Base-by-base conservation (phyloP, 2,329 filamentous ascomycete species). In the Corinectria fuckeliana region DNA sequence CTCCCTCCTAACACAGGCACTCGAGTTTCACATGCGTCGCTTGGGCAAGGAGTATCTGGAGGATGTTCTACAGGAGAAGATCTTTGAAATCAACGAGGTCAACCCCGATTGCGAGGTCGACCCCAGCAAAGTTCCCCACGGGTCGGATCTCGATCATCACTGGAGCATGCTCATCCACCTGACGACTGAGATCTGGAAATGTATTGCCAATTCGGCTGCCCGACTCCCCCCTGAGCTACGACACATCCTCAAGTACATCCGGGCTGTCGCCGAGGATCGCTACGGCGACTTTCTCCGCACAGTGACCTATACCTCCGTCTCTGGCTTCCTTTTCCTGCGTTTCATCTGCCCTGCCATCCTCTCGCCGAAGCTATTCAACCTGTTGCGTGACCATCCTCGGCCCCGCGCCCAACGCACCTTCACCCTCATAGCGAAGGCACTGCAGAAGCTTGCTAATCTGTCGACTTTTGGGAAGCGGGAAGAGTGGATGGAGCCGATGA, bases 401-500 rank as follows among this genome's bases (percentile, higher is more conserved):
- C 86, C 88, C 23, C 89, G 88, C 52, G 92, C 93, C 10, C 92
- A 96, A 72, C 88, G 94, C 39, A 96, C 93, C 0, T 83, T 97
- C 52, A 97, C 94, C 0, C 83, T 98, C 49, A 93, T 98, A 60
- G 92, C 94, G 21, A 98, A 98, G 76, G 92, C 91, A 1, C 80
- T 98, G 8, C 93, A 97, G 76, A 93, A 92, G 14, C 82, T 98
- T 58, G 92, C 93, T 16, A 97, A 97, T 73, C 84, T 97, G 77
- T 91, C 92, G 2, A 92, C 88, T 0, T 97, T 97, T 72, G 94
- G 94, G 38, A 93, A 91, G 72, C 96, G 97, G 73, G 94, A 98
- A 75, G 88, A 90, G n/a, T 98, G 93, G 92, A 97, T 98, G 93
- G 93, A 97, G 77, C 93, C 93, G 0, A 98, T 98, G 94, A 98